Percentiles rank a stretch among this genome's conserved stretches.
Conservation (phyloP, 768 basidiomycete species). For the Boletus pseudopeckii region DNA sequence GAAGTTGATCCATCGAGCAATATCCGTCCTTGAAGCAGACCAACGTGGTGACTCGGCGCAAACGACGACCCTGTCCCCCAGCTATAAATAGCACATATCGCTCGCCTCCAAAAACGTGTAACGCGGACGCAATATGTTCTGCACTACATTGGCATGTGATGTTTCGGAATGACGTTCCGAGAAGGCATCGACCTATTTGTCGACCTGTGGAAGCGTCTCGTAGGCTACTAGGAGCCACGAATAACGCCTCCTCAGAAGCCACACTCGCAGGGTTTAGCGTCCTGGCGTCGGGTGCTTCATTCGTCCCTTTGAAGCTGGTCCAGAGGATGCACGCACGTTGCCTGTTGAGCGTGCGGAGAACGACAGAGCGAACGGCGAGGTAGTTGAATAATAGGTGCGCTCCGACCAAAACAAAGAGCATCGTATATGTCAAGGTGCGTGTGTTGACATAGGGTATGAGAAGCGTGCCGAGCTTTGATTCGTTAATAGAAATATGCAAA, state of each 20-base stretch:
- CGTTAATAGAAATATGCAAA: background rate
- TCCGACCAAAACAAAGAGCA: constrained; percentile 48
- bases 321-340: constrained; percentile 57
- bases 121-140: constrained; percentile 24
- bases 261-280: constrained; percentile 36
- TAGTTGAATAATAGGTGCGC: constrained; percentile 60
- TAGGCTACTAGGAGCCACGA: constrained; percentile 39
- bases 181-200: constrained; percentile 43
- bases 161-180: constrained; percentile 46
- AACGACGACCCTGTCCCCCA: background rate
- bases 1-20: constrained; percentile 45
- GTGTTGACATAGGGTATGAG: constrained; percentile 55
- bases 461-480: constrained; percentile 51
- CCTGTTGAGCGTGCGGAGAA: constrained; percentile 55
- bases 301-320: constrained; percentile 24
- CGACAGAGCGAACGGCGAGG: constrained; percentile 54
- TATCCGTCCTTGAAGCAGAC: constrained; percentile 54
- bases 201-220: constrained; percentile 34
- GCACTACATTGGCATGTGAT: constrained; percentile 3
- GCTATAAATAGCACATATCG: constrained; percentile 54
- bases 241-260: constrained; percentile 43
- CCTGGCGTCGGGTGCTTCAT: constrained; percentile 10
- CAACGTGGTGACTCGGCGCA: constrained; percentile 25
- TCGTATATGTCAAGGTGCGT: constrained; percentile 44
- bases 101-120: constrained; percentile 43